phyloP scores from a whole-genome alignment of 2,329 filamentous ascomycete species.

The Coniochaeta ligniaria region DNA sequence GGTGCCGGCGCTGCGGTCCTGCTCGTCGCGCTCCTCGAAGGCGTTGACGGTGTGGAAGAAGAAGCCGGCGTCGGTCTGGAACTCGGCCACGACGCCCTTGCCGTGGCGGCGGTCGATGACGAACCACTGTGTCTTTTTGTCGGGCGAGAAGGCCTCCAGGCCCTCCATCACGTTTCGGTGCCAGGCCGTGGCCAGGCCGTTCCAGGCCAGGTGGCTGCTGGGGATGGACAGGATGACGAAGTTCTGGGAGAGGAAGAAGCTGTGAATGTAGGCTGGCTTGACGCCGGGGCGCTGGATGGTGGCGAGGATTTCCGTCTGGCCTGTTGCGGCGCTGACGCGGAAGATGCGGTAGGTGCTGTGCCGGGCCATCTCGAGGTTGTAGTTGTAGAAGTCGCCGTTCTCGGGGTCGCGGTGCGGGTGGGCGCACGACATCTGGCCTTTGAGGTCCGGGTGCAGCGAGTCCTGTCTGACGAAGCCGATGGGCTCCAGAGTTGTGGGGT shows the following conservation, averaged over 20 bases:
- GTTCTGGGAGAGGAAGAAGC: conserved; percentile 64
- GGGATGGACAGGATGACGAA: conserved; percentile 71
- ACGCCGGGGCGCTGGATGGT: conserved; percentile 45
- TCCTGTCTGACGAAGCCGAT: conserved; percentile 54
- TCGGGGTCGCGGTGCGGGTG: conserved; percentile 65
- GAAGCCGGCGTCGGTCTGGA: conserved; percentile 62
- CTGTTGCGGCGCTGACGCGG: conserved; percentile 52
- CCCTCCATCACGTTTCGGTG: conserved; percentile 62
- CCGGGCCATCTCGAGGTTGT: conserved; percentile 61
- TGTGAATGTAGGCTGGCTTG: conserved; percentile 71
- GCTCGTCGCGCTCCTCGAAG: conserved; percentile 52
- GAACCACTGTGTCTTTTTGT: conserved; percentile 58
- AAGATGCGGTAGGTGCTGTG: conserved; percentile 62
- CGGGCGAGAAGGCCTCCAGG: conserved; percentile 54
- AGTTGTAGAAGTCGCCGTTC: conserved; percentile 75
- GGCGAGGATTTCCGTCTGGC: conserved; percentile 64
- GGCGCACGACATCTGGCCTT: conserved; percentile 59
- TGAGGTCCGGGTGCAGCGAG: conserved; percentile 59
- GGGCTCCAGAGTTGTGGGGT: conserved; percentile 67
- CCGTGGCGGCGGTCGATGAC: conserved; percentile 60
- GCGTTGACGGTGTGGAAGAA: conserved; percentile 76
- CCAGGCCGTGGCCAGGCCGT: conserved; percentile 56
- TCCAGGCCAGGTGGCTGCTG: conserved; percentile 50
- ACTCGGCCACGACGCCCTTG: conserved; percentile 61
- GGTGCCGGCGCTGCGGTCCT: conserved; percentile 9